Base-by-base conservation (phyloP, 192 early-diverging fungal species). In the Coemansia sp. region DNA sequence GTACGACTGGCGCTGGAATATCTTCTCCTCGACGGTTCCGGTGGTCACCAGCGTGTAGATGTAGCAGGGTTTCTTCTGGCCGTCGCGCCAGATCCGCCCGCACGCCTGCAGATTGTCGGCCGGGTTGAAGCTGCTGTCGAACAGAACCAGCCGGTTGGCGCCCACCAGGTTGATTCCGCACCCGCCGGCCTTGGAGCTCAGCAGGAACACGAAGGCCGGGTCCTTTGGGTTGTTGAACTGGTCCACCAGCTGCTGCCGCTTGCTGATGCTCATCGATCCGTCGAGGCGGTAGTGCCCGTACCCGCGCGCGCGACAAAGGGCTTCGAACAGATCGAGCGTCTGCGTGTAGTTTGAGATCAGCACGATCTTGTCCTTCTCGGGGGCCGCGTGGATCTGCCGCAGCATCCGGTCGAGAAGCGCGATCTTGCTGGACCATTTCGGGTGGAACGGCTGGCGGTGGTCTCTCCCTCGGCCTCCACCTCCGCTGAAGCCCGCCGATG, bases 1-100 rank as follows among this genome's bases (percentile, higher is more conserved):
- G 69, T 90, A 89, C 3, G 87, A 88, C 76, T 91, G 92, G 64
- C 98, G 82, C 77, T 99, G 98, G 74, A 99, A 99, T 41, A 99
- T 97, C 75, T 99, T 99, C 66, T 99, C 98, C 73, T 99, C 98
- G 18, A 99, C 96, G 0, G 96, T 94, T 4, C 98, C 98, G n/a
- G 97, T 95, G 0, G 90, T 92, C 62, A 97, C 96, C 57, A 99
- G 94, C 9, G 97, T 89, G 78, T 99, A 99, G n/a, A 99, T 94
- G 66, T 88, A 99, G 72, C 97, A 97, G 60, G 84, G 83, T 61
- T 94, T 92, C 62, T 86, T 86, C 74, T 94, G 91, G 1, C 90
- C 90, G 77, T 92, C 94, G 67, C 94, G 86, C 94, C 94, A 96
- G 16, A 96, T 90, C 58, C 94, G 88, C 4, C 93, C 94, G 12